These are phyloP conservation scores for Aureobasidium lini DNA, from an alignment of 2,329 filamentous ascomycete species.

Conservation along the genomic window DNA sequence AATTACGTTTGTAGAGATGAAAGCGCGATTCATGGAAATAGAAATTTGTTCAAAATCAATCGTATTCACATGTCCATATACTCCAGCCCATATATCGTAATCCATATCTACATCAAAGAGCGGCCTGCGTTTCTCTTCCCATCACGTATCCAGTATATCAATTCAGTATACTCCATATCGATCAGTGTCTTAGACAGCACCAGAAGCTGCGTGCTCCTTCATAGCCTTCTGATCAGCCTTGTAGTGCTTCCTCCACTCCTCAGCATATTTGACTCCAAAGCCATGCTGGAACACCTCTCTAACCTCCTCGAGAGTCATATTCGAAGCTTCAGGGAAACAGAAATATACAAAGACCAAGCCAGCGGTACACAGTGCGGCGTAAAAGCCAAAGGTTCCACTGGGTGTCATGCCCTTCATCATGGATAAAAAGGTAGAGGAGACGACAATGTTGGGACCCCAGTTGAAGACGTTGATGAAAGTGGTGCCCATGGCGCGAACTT, in stretches of 20 bases:
- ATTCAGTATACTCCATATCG: background rate
- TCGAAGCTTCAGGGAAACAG: slow-evolving; percentile 48
- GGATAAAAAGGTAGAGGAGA: slow-evolving; percentile 43
- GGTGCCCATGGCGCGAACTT: slow-evolving; percentile 43
- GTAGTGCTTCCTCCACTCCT: slow-evolving; percentile 31
- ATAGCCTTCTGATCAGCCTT: slow-evolving; percentile 21
- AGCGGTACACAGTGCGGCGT: slow-evolving; percentile 42
- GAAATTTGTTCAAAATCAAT: no score
- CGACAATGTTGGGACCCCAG: slow-evolving; percentile 43
- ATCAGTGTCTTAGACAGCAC: background rate
- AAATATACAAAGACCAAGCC: slow-evolving; percentile 43
- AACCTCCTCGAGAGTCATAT: slow-evolving; percentile 48
- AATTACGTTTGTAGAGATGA: no score
- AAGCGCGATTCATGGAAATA: no score
- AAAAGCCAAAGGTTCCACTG: slow-evolving; percentile 46
- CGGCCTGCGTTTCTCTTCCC: no score
- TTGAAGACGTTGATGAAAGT: slow-evolving; percentile 41
- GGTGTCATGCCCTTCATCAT: slow-evolving; percentile 45
- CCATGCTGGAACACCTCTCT: slow-evolving; percentile 43
- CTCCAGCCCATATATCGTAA: no score
- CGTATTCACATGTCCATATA: no score
- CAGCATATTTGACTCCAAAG: slow-evolving; percentile 36
- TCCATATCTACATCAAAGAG: no score
- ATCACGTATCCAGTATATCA: background rate
- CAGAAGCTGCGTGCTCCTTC: background rate